Evolutionary conservation across 225 moss, liverwort and hornwort species (phyloP).

Genomic region (Marchantia paleacea): DNA sequence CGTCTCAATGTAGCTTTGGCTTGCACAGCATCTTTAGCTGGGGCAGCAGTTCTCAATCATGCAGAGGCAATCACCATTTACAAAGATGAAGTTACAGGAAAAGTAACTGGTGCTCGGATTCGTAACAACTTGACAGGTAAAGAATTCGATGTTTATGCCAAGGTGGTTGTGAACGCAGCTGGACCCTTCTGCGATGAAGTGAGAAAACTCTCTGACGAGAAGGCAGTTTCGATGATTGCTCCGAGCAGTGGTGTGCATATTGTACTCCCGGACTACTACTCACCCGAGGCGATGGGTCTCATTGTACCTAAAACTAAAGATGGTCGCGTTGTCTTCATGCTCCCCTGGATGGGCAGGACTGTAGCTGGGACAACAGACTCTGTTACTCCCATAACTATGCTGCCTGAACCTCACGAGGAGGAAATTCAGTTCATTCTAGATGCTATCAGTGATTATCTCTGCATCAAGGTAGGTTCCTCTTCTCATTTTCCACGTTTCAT

Average conservation of each 20-base stretch:
- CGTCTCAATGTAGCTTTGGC: conserved; percentile 89
- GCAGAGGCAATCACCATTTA: conserved; percentile 66
- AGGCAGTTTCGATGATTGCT: conserved; percentile 62
- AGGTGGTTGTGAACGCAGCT: conserved; percentile 83
- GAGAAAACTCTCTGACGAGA: conserved; percentile 53
- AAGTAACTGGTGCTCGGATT: conserved; percentile 66
- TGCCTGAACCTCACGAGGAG: conserved; percentile 88
- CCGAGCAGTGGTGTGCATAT: conserved; percentile 95
- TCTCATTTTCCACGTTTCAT: not conserved
- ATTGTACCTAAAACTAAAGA: conserved; percentile 98
- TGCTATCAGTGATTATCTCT: conserved; percentile 94
- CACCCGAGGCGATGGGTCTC: conserved; percentile 90
- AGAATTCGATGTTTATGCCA: conserved; percentile 85
- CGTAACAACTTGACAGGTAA: conserved; percentile 73
- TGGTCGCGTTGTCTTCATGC: conserved; percentile 92
- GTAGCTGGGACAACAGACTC: conserved; percentile 98
- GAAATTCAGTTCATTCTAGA: conserved; percentile 96
- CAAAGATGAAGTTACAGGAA: conserved; percentile 64
- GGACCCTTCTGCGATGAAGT: conserved; percentile 89
- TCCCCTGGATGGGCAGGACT: conserved; percentile 96
- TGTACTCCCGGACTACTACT: conserved; percentile 95
- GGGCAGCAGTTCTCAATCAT: conserved; percentile 86
- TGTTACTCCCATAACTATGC: conserved; percentile 61
- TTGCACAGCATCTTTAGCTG: conserved; percentile 82
- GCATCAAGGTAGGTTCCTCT: conserved; percentile 66